Conservation (phyloP, 73 alveolate genomes). For the Tetrahymena malaccensis region DNA sequence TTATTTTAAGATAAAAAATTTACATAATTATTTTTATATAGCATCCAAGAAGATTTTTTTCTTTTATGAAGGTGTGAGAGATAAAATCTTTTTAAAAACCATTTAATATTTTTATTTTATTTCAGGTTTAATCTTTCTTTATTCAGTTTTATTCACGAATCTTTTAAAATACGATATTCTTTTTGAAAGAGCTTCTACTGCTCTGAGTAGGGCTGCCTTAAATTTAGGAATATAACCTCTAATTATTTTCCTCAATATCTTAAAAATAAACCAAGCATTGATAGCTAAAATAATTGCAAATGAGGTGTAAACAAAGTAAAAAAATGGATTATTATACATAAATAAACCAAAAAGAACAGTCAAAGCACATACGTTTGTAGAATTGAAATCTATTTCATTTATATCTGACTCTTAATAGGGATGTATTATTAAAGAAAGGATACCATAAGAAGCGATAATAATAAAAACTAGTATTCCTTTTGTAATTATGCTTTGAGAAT, state of each 20-base stretch:
- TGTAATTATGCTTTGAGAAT: background rate
- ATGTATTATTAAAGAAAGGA: background rate
- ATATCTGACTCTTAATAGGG: background rate
- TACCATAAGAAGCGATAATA: background rate
- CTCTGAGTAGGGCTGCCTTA: background rate
- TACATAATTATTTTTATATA: background rate
- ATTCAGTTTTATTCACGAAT: background rate
- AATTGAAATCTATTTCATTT: background rate
- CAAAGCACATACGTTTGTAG: background rate
- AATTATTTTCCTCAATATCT: background rate
- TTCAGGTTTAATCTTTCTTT: background rate
- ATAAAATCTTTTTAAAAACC: no score
- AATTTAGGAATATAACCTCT: background rate
- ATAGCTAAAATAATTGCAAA: background rate
- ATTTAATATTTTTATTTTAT: background rate
- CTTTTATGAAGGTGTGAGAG: background rate
- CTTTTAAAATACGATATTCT: background rate
- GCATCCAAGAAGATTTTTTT: background rate
- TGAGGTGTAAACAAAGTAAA: background rate
- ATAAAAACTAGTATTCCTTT: background rate
- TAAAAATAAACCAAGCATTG: background rate
- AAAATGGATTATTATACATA: background rate
- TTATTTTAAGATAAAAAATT: no score
- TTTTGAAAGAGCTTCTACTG: background rate
- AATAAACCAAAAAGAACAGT: background rate